Conservation (phyloP, 2,329 filamentous ascomycete genomes). For the Paraconiothyrium sp. region DNA sequence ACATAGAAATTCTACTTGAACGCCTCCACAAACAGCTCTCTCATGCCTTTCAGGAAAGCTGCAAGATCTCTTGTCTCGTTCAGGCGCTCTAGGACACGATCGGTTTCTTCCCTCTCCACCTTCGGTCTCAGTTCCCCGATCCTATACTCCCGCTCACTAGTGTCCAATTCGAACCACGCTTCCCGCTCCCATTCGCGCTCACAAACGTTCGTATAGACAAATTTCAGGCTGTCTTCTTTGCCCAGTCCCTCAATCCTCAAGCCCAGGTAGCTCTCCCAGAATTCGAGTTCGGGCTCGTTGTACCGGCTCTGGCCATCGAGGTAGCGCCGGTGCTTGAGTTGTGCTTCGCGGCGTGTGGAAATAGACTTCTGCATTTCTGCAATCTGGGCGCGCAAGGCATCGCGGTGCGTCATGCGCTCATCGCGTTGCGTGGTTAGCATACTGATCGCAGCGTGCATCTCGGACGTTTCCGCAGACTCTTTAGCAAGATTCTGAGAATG, state of each 20-base stretch:
- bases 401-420: constrained; percentile 63
- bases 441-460: constrained; percentile 70
- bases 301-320: constrained; percentile 85
- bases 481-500: constrained; percentile 79
- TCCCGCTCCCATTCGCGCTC: constrained; percentile 89
- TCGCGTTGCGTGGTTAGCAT: constrained; percentile 65
- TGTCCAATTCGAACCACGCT: constrained; percentile 92
- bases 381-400: constrained; percentile 66
- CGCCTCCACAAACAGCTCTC: constrained; percentile 73
- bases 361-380: constrained; percentile 75
- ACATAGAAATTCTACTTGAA: constrained; percentile 52
- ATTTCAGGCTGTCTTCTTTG: constrained; percentile 84
- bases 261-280: constrained; percentile 93
- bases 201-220: constrained; percentile 87
- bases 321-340: constrained; percentile 75
- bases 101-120: constrained; percentile 79
- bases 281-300: constrained; percentile 92
- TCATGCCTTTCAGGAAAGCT: constrained; percentile 81
- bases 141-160: constrained; percentile 82
- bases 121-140: constrained; percentile 84
- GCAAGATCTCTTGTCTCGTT: constrained; percentile 82
- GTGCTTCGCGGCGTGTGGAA: constrained; percentile 73
- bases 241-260: constrained; percentile 90
- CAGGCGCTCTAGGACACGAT: constrained; percentile 78
- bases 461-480: constrained; percentile 76